A percentile compares a stretch with the other conserved stretches of the same genome.
Conservation (phyloP, 2,329 filamentous ascomycete species). For the Sclerotinia trifoliorum region DNA sequence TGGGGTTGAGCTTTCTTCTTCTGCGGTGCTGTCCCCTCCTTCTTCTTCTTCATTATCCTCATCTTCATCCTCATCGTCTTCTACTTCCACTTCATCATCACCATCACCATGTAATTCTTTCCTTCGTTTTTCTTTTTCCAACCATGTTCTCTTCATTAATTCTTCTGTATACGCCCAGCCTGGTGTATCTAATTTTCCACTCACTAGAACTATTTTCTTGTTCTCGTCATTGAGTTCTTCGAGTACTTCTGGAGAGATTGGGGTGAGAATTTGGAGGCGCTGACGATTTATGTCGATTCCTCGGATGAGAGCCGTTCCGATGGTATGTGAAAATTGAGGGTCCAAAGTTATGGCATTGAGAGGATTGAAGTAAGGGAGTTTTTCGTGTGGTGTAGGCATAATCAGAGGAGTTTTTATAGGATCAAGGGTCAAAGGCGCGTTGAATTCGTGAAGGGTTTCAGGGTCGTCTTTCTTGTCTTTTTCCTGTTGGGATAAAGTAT, state of each 20-base stretch:
- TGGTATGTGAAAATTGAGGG: constrained; percentile 55
- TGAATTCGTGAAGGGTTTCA: not conserved
- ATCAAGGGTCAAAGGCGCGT: constrained; percentile 18
- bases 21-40: not conserved
- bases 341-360: constrained; percentile 55
- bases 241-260: constrained; percentile 48
- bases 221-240: constrained; percentile 44
- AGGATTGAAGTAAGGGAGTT: constrained; percentile 62
- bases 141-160: constrained; percentile 43
- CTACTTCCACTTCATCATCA: not conserved
- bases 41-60: constrained; percentile 20
- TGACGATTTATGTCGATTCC: constrained; percentile 59
- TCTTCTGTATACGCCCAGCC: constrained; percentile 70
- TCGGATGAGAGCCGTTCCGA: constrained; percentile 68
- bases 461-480: not conserved
- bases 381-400: constrained; percentile 48
- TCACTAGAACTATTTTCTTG: constrained; percentile 59
- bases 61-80: constrained; percentile 4
- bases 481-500: constrained; percentile 25
- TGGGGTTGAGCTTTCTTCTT: not conserved
- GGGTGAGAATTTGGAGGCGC: constrained; percentile 64
- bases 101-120: constrained; percentile 12
- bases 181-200: constrained; percentile 66
- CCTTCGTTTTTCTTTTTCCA: constrained; percentile 25
- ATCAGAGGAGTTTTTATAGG: constrained; percentile 33